Conservation (phyloP, 192 early-diverging fungal species). For the Coemansia sp. region DNA sequence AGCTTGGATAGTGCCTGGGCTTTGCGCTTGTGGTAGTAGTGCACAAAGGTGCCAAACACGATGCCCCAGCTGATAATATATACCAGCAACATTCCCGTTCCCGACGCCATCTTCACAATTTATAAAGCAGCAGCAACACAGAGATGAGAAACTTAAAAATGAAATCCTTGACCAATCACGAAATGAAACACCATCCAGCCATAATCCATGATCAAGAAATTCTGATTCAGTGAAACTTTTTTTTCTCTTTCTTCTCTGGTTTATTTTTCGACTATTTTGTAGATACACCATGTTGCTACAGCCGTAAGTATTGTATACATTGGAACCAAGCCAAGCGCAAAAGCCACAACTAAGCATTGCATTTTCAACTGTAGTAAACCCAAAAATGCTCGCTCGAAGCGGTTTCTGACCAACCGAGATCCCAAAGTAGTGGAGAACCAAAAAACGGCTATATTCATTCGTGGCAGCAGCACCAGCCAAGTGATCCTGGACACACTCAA, state of each 20-base stretch:
- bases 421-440: slow-evolving; percentile 87
- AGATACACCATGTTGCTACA: slow-evolving; percentile 8
- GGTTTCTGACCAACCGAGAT: slow-evolving; percentile 82
- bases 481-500: slow-evolving; percentile 79
- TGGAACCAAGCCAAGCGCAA: neutral
- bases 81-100: slow-evolving; percentile 50
- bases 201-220: too few species aligned
- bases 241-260: neutral
- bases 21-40: slow-evolving; percentile 58
- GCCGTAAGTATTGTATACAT: slow-evolving; percentile 3
- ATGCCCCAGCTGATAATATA: slow-evolving; percentile 55
- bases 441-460: slow-evolving; percentile 88
- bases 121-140: neutral
- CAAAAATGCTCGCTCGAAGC: slow-evolving; percentile 84
- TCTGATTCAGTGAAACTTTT: too few species aligned
- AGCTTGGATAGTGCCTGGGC: slow-evolving; percentile 46
- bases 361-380: slow-evolving; percentile 57
- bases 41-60: slow-evolving; percentile 56
- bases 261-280: slow-evolving; percentile 8
- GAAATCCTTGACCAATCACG: too few species aligned
- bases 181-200: too few species aligned
- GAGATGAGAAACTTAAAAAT: neutral
- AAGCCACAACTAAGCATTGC: too few species aligned
- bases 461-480: slow-evolving; percentile 82
- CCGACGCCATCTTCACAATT: slow-evolving; percentile 44